Base-by-base conservation (phyloP, 2,329 filamentous ascomycete genomes). In the Cladosporium sp. region DNA sequence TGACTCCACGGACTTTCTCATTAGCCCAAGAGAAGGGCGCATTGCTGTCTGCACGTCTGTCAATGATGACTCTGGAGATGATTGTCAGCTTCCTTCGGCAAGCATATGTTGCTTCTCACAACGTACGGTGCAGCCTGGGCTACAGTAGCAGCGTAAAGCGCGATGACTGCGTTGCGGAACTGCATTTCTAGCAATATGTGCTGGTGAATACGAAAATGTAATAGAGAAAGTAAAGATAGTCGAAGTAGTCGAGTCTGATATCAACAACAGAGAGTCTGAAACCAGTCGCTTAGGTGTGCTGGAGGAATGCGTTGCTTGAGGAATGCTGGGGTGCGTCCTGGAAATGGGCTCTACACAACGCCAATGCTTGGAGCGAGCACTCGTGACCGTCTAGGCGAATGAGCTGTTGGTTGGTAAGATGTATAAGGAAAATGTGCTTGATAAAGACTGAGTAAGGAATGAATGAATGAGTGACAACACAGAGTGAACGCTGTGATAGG, bases 1-100 rank as follows among this genome's bases (percentile, higher is more conserved):
- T 90, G 33, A 89, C 87, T 64, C 88, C 88, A 14, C 86, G 84
- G 50, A 89, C 83, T 71, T 86, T 88, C 23, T 83, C 71, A 5
- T 23, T n/a, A 33, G 57, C 21, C 37, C 37, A 49, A 7, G 37
- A n/a, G 35, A 60, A 49, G 8, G 37, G 40, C 46, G 57, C 37
- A 33, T 49, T 28, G 3, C 7, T 14, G 29, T 57, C 33, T 23
- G 23, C 23, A 11, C 55, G 29, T 10, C 23, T 37, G 23, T 57
- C n/a, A 21, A 57, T 21, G n/a, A 57, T 23, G 5, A 23, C n/a
- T 40, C 55, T 46, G 37, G 6, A 46, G 40, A 21, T 21, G 3
- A 21, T 46, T 10, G n/a, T 46, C n/a, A 46, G 40, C 40, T 46
- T 46, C 8, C 6, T 21, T 11, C n/a, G 0, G 40, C 40, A 11